Evolutionary conservation across 2,329 filamentous ascomycete genomes (phyloP), one percentile per base, ranked within the genome.

Genomic region (Stenocarpella maydis): DNA sequence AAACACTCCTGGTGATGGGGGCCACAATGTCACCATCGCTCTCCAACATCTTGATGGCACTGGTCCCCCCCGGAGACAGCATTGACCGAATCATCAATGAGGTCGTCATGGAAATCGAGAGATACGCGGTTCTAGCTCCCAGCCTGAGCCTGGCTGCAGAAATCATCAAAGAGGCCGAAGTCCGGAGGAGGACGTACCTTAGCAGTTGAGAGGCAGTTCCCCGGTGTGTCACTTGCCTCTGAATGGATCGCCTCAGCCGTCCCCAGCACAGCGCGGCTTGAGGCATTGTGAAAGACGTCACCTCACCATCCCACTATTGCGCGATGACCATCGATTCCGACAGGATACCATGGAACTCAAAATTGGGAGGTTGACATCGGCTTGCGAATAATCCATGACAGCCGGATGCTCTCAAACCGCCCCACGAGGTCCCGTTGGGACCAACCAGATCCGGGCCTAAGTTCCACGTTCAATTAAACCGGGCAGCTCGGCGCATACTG

Each of bases 1-100:
- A 96, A 79, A 92, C 91, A 2, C 83, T 96, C 19, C 84, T 96
- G 52, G 88, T 96, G 41, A 95, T 96, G 92, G 93, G 92, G 8
- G 92, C 92, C 19, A 94, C 91, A 19, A 92, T 95, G 89, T 94
- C 90, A 10, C 89, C 90, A 1, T 90, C 90, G 6, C 86, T 95
- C 3, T 89, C 88, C 28, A 86, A 83, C 61, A 89, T 95, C 49
- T 83, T 95, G 77, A 71, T 86, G 60, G 84, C 82, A 2, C 76
- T 90, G 28, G 84, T 89, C 4, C 83, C 87, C 37, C 84, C 86
- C 72, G 82, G 84, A 65, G 85, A 89, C 71, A 84, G 89, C 43
- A 87, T 95, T 74, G 91, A 95, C 78, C 85, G 88, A 69, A 93
- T 95, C 74, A 93, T 95, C 79, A 90, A 90, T 75, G 89, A 92